Evolutionary conservation across 495 filamentous ascomycete species (phyloP).

Genomic region (Podospora pseudocomata): DNA sequence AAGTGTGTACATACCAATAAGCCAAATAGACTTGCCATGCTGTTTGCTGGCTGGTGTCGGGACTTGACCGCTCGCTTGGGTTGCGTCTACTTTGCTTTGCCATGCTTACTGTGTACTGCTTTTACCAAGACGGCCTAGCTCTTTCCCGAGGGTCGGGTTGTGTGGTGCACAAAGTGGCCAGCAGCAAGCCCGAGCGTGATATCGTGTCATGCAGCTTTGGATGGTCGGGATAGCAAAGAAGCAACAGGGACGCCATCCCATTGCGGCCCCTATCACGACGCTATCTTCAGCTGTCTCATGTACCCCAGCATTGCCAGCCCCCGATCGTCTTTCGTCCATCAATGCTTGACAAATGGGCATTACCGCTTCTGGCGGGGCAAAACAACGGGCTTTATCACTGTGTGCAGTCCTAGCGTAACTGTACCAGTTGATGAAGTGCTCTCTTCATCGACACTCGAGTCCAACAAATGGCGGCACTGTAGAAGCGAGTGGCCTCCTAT

Average conservation of each 20-base stretch:
- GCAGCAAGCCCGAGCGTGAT: background rate
- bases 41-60: background rate
- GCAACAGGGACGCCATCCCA: background rate
- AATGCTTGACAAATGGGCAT: conserved; percentile 14
- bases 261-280: background rate
- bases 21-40: background rate
- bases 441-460: background rate
- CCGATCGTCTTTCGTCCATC: background rate
- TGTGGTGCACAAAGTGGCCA: background rate
- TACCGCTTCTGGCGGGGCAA: conserved; percentile 10
- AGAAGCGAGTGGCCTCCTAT: conserved; percentile 3
- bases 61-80: background rate
- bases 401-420: background rate
- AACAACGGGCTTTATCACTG: background rate
- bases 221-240: background rate
- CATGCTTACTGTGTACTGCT: background rate
- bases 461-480: conserved; percentile 10
- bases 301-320: conserved; percentile 5
- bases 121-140: background rate
- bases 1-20: background rate
- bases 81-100: background rate
- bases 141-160: background rate
- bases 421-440: background rate
- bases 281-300: conserved; percentile 13
- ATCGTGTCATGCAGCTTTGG: background rate